Conservation (phyloP, 2,329 filamentous ascomycete species). For the Talaromyces albobiverticillius region DNA sequence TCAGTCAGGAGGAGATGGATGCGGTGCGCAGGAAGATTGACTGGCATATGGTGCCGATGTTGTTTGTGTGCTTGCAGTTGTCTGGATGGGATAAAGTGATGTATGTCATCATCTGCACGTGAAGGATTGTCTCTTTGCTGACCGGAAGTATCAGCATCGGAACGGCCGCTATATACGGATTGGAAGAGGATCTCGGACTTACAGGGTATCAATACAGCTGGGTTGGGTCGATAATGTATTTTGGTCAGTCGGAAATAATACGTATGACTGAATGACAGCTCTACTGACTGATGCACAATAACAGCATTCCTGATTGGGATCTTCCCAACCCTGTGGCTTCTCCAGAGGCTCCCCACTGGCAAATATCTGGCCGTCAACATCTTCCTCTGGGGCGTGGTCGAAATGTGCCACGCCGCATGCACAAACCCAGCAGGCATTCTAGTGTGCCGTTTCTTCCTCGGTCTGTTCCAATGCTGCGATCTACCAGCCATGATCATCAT, state of each 20-base stretch:
- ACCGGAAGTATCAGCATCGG: background rate
- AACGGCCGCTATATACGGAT: slow-evolving; percentile 22
- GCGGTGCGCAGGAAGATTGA: slow-evolving; percentile 8
- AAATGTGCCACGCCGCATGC: slow-evolving; percentile 17
- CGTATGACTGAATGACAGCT: no score
- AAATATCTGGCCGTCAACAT: slow-evolving; percentile 21
- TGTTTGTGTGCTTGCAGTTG: slow-evolving; percentile 7
- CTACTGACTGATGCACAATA: background rate
- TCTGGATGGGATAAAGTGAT: slow-evolving; percentile 10
- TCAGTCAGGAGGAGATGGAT: slow-evolving; percentile 8
- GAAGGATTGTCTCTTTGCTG: background rate
- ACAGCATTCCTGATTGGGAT: slow-evolving; percentile 9
- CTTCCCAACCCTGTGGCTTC: slow-evolving; percentile 14
- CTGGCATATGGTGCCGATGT: slow-evolving; percentile 8
- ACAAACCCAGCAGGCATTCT: slow-evolving; percentile 10
- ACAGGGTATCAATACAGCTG: slow-evolving; percentile 24
- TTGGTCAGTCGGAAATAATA: slow-evolving; percentile 8
- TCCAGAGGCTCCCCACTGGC: slow-evolving; percentile 16
- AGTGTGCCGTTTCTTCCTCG: slow-evolving; percentile 24
- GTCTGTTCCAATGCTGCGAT: slow-evolving; percentile 19
- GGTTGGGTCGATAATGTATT: slow-evolving; percentile 24
- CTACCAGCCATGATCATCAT: slow-evolving; percentile 20
- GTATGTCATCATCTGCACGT: background rate
- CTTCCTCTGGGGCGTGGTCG: slow-evolving; percentile 18
- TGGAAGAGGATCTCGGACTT: slow-evolving; percentile 20